These are phyloP conservation scores for Cladosporium sp. DNA, from an alignment of 2,329 filamentous ascomycete species.

Conservation along the genomic window DNA sequence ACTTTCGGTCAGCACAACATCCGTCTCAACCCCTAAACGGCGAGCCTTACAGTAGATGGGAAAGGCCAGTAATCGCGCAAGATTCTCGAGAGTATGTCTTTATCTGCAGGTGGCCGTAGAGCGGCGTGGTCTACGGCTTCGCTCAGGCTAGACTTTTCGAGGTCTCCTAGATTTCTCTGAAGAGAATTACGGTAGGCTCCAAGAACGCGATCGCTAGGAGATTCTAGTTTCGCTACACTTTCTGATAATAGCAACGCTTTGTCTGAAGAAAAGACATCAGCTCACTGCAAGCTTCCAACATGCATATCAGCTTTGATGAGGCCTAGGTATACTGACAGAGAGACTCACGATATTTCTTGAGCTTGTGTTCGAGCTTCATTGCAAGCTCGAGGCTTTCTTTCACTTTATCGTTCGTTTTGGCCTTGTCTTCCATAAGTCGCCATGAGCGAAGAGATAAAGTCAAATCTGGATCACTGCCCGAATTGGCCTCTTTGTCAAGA, in stretches of 20 bases:
- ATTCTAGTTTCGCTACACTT: background rate
- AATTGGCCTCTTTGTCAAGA: background rate
- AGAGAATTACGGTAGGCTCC: background rate
- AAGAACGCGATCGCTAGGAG: background rate
- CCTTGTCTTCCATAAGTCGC: background rate
- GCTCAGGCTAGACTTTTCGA: background rate
- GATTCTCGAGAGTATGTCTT: conserved; percentile 6
- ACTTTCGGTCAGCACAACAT: too few relatives aligned
- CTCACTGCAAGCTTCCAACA: too few relatives aligned
- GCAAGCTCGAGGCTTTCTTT: background rate
- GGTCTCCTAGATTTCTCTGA: background rate
- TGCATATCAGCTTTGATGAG: too few relatives aligned
- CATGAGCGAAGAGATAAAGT: background rate
- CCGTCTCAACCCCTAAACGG: too few relatives aligned
- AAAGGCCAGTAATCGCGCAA: conserved; percentile 13
- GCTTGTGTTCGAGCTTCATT: background rate
- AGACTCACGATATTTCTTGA: background rate
- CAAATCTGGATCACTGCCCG: background rate
- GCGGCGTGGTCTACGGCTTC: conserved; percentile 9
- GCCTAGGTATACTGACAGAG: background rate
- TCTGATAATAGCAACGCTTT: conserved; percentile 6
- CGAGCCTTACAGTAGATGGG: background rate
- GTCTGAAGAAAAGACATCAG: too few relatives aligned
- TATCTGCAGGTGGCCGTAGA: conserved; percentile 2
- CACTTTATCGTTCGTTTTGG: background rate